Evolutionary conservation across 305 asterid species (phyloP).

Genomic region (Andrographis paniculata): DNA sequence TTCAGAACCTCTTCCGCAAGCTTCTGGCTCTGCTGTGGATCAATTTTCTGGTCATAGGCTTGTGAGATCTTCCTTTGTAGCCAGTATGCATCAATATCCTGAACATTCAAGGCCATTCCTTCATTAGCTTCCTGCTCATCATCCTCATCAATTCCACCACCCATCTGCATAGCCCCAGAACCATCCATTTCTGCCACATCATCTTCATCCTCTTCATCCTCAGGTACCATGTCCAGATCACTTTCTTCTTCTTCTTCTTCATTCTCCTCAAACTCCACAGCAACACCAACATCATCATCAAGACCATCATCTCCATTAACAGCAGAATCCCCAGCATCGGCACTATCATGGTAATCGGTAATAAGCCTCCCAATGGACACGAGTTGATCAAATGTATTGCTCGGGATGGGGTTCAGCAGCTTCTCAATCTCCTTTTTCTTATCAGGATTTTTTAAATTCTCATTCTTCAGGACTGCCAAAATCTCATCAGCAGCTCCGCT

Average conservation of each 20-base stretch:
- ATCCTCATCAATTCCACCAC: slow-evolving; percentile 86
- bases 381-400: slow-evolving; percentile 52
- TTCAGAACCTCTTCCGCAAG: slow-evolving; percentile 84
- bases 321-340: slow-evolving; percentile 47
- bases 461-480: slow-evolving; percentile 83
- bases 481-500: slow-evolving; percentile 99
- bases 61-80: slow-evolving; percentile 94
- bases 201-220: slow-evolving; percentile 88
- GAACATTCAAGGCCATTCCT: slow-evolving; percentile 84
- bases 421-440: slow-evolving; percentile 95
- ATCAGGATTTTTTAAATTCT: slow-evolving; percentile 58
- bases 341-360: slow-evolving; percentile 67
- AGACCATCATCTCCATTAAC: slow-evolving; percentile 63
- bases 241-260: slow-evolving; percentile 92
- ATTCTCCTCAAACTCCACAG: slow-evolving; percentile 95
- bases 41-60: slow-evolving; percentile 86
- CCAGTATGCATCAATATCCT: slow-evolving; percentile 92
- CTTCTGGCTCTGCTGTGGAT: slow-evolving; percentile 81
- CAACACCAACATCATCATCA: slow-evolving; percentile 93
- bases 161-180: slow-evolving; percentile 89
- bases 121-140: slow-evolving; percentile 62
- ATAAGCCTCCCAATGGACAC: slow-evolving; percentile 62
- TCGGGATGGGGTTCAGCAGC: slow-evolving; percentile 65
- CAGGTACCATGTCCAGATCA: slow-evolving; percentile 77
- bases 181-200: slow-evolving; percentile 45